Percentiles rank a stretch among this genome's conserved stretches.
Conservation (phyloP, 1,284 basidiomycete genomes). For the Rhodotorula sp. region DNA sequence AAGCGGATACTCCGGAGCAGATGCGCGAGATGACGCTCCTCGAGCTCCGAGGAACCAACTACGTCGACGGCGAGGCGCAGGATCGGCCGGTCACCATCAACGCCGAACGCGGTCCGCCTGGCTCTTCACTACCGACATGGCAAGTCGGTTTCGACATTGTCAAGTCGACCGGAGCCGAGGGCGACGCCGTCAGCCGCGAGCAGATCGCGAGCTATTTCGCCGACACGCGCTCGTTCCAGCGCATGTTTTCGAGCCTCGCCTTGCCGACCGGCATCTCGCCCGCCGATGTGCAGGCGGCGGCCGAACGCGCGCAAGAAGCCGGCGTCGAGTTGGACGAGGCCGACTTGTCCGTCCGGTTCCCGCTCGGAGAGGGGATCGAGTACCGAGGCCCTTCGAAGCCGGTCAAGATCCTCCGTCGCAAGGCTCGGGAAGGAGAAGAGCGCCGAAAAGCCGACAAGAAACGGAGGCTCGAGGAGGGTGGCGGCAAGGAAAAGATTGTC, state of each 20-base stretch:
- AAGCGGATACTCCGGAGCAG: too few species aligned
- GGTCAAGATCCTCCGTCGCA: conserved; percentile 13
- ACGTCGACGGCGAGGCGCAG: conserved; percentile 26
- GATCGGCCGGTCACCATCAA: conserved; percentile 9
- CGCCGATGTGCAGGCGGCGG: conserved; percentile 17
- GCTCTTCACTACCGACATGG: conserved; percentile 17
- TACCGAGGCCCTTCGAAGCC: conserved; percentile 16
- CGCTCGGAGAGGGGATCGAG: conserved; percentile 19
- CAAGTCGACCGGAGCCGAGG: conserved; percentile 9
- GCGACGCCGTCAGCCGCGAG: not conserved
- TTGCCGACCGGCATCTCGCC: conserved; percentile 30
- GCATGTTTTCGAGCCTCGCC: conserved; percentile 31
- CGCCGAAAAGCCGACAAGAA: conserved; percentile 12
- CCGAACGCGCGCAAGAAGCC: conserved; percentile 12
- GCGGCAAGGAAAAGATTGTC: not conserved
- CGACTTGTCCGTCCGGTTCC: conserved; percentile 29
- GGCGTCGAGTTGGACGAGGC: conserved; percentile 30
- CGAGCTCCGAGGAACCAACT: conserved; percentile 35
- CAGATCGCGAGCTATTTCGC: conserved; percentile 17
- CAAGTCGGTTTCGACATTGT: conserved; percentile 31
- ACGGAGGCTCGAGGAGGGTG: not conserved
- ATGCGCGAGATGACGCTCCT: conserved; percentile 29
- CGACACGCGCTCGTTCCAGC: conserved; percentile 16
- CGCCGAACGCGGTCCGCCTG: not conserved
- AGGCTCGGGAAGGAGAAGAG: conserved; percentile 17